Conservation (phyloP, 179 eudicot species). For the Silene vulgaris region DNA sequence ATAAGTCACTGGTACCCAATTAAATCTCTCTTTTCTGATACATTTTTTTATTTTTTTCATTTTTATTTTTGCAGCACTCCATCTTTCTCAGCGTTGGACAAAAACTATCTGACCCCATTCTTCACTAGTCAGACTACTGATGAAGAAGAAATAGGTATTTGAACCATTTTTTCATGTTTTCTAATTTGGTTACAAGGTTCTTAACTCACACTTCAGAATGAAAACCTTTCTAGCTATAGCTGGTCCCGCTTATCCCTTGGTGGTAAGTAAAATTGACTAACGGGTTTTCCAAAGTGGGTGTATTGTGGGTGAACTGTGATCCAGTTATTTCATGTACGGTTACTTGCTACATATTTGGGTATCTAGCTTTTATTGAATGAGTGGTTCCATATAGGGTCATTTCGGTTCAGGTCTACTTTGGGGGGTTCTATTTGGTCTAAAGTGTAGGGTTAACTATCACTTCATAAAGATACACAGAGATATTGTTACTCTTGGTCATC, state of each 20-base stretch:
- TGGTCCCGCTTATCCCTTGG: background rate
- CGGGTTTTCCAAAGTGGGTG: background rate
- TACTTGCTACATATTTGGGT: background rate
- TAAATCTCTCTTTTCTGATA: background rate
- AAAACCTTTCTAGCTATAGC: background rate
- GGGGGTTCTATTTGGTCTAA: too few species aligned
- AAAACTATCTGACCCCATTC: conserved; percentile 88
- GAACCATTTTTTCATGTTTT: background rate
- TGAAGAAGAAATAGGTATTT: conserved; percentile 53
- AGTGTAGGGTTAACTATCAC: too few species aligned
- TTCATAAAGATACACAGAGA: too few species aligned
- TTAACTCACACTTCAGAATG: background rate
- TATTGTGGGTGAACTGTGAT: background rate
- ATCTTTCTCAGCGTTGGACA: conserved; percentile 79
- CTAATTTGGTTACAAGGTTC: background rate
- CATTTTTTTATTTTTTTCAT: background rate
- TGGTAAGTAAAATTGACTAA: background rate
- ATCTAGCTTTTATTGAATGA: background rate
- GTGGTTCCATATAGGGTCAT: background rate
- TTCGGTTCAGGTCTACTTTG: background rate
- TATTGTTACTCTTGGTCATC: too few species aligned
- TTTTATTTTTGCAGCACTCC: conserved; percentile 48
- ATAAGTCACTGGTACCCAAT: background rate
- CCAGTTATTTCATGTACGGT: background rate
- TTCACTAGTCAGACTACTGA: conserved; percentile 82